Evolutionary conservation across 1,284 basidiomycete species (phyloP), one percentile per base, ranked within the genome.

Genomic region (Pterulicium gracile): DNA sequence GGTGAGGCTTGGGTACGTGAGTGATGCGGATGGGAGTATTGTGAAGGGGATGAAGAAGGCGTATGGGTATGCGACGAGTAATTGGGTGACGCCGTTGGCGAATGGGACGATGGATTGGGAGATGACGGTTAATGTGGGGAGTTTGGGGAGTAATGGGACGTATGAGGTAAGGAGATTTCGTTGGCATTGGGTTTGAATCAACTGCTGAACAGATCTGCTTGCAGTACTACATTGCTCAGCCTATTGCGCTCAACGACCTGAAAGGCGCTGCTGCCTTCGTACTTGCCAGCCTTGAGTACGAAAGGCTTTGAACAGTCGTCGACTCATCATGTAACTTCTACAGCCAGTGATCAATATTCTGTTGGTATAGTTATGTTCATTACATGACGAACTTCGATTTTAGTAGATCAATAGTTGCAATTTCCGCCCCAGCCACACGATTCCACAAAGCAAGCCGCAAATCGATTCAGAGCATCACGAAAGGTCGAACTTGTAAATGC

Each of bases 281-380:
- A 24, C 42, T 43, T 43, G 42, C 42, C 23, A 43, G 42, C 17
- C 5, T 43, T 19, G 42, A 43, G 42, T 43, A 43, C 17, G 42
- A 43, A 24, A 41, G 18, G 39, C 18, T 32, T 7, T 32, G 27
- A 32, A 32, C n/a, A n/a, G n/a, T n/a, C n/a, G n/a, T n/a, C n/a
- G n/a, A n/a, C n/a, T n/a, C n/a, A n/a, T n/a, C n/a, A n/a, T n/a
- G n/a, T n/a, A n/a, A n/a, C n/a, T n/a, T n/a, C n/a, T n/a, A n/a
- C n/a, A n/a, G n/a, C n/a, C n/a, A n/a, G n/a, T n/a, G n/a, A n/a
- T n/a, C n/a, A n/a, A n/a, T n/a, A n/a, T n/a, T n/a, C n/a, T n/a
- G n/a, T n/a, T n/a, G n/a, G n/a, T n/a, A n/a, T n/a, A n/a, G n/a
- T n/a, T n/a, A n/a, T n/a, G n/a, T n/a, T n/a, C n/a, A n/a, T n/a